phyloP scores from a whole-genome alignment of 148 eudicot genomes.

The Vaccinium macrocarpon region DNA sequence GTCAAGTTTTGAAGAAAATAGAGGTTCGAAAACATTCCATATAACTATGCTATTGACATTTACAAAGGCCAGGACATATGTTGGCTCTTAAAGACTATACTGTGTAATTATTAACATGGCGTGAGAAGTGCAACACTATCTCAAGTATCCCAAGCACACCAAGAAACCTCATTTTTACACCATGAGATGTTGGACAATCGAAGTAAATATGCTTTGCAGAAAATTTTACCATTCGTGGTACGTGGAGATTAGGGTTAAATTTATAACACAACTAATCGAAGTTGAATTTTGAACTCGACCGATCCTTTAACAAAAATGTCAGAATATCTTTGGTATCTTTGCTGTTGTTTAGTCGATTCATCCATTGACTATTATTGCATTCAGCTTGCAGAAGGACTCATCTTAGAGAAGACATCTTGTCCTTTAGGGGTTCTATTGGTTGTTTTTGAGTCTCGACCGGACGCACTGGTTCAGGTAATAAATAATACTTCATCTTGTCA shows the following conservation, averaged over 20 bases:
- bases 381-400: conserved; percentile 80
- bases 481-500: not conserved
- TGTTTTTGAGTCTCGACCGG: conserved; percentile 91
- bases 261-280: not conserved
- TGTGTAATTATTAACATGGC: not conserved
- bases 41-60: not conserved
- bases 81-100: not conserved
- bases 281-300: not conserved
- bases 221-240: conserved; percentile 8
- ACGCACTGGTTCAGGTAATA: conserved; percentile 83
- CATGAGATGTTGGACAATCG: not conserved
- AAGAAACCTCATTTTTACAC: not conserved
- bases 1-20: conserved; percentile 58
- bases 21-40: conserved; percentile 44
- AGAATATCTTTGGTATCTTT: not conserved
- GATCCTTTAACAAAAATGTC: not conserved
- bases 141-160: not conserved
- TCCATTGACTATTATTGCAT: not conserved
- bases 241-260: not conserved
- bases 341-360: not conserved
- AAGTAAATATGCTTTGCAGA: not conserved
- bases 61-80: not conserved
- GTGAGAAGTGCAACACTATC: not conserved
- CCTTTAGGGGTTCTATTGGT: conserved; percentile 84
- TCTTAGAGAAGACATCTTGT: conserved; percentile 73